Conservation (phyloP, 352 stramenopile genomes). For the Plasmopara halstedii region DNA sequence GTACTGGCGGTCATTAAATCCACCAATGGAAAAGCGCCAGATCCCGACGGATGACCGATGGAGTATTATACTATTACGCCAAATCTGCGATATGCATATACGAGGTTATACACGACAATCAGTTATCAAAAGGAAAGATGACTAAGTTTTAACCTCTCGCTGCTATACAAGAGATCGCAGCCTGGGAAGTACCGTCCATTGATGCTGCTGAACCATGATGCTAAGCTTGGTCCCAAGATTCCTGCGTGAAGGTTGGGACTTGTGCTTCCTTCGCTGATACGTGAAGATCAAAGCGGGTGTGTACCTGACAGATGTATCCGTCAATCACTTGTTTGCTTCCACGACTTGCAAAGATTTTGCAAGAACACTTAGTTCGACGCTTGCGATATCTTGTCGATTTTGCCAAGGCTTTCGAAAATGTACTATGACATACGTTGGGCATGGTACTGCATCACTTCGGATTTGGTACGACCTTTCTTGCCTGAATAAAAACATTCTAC, state of each 20-base stretch:
- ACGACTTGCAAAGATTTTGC: conserved; percentile 1
- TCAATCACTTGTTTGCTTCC: conserved; percentile 1
- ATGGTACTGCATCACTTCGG: conserved; percentile 8
- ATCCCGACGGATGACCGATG: conserved; percentile 4
- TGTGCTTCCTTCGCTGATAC: conserved; percentile 1
- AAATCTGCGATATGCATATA: conserved; percentile 5
- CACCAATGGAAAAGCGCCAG: conserved; percentile 7
- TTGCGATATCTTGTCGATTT: conserved; percentile 3
- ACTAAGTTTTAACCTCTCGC: conserved; percentile 10
- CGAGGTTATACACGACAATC: conserved; percentile 5
- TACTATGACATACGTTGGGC: not conserved
- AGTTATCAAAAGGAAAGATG: conserved; percentile 6
- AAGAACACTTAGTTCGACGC: not conserved
- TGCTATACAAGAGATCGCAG: conserved; percentile 2
- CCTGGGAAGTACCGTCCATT: conserved; percentile 8
- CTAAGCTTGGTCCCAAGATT: conserved; percentile 6
- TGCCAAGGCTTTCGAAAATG: conserved; percentile 3
- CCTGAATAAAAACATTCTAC: conserved; percentile 11
- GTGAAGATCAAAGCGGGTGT: conserved; percentile 9
- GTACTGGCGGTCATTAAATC: conserved; percentile 8
- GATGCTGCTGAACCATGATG: conserved; percentile 10
- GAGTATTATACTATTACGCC: conserved; percentile 21
- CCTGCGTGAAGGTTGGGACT: not conserved
- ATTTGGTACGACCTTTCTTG: conserved; percentile 8
- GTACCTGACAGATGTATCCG: conserved; percentile 1